Percentiles rank a stretch among this genome's conserved stretches.
phyloP scores from a whole-genome alignment of 805 yeast species.

The Isabelozyma heimii region DNA sequence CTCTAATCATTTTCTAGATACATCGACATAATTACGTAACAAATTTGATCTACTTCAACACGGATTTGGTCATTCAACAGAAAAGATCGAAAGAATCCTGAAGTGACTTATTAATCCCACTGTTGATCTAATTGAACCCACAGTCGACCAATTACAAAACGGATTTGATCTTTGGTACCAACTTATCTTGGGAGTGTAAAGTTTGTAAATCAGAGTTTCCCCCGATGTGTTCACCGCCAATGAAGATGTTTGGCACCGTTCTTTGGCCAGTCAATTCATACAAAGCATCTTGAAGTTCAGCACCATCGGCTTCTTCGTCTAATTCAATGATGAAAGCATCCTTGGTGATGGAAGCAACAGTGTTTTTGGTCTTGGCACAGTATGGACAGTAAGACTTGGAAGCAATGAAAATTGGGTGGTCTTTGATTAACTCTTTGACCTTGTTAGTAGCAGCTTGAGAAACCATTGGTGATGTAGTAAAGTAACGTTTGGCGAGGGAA shows the following conservation, averaged over 20 bases:
- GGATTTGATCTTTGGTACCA: constrained; percentile 44
- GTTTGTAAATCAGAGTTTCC: constrained; percentile 89
- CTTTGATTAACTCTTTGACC: constrained; percentile 62
- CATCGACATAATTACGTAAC: not conserved
- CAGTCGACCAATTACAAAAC: constrained; percentile 20
- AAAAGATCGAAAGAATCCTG: too few relatives aligned
- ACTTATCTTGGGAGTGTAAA: constrained; percentile 59
- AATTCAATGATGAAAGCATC: constrained; percentile 57
- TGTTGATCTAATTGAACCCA: too few relatives aligned
- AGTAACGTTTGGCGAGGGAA: not conserved
- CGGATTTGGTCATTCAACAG: too few relatives aligned
- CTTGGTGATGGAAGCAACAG: constrained; percentile 35
- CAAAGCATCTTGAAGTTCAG: constrained; percentile 77
- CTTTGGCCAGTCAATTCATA: constrained; percentile 79
- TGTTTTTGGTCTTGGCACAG: constrained; percentile 41
- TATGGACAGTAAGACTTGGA: constrained; percentile 58
- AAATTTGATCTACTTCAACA: too few relatives aligned
- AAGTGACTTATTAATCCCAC: too few relatives aligned
- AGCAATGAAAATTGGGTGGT: constrained; percentile 73
- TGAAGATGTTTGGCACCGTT: constrained; percentile 91
- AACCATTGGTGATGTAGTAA: constrained; percentile 38
- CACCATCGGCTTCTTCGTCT: constrained; percentile 64
- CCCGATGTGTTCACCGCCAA: constrained; percentile 90
- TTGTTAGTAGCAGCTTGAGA: constrained; percentile 54
- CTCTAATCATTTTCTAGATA: not conserved